A percentile compares a stretch with the other conserved stretches of the same genome.
Conservation (phyloP, 2,329 filamentous ascomycete species). For the Xylaria sp. region DNA sequence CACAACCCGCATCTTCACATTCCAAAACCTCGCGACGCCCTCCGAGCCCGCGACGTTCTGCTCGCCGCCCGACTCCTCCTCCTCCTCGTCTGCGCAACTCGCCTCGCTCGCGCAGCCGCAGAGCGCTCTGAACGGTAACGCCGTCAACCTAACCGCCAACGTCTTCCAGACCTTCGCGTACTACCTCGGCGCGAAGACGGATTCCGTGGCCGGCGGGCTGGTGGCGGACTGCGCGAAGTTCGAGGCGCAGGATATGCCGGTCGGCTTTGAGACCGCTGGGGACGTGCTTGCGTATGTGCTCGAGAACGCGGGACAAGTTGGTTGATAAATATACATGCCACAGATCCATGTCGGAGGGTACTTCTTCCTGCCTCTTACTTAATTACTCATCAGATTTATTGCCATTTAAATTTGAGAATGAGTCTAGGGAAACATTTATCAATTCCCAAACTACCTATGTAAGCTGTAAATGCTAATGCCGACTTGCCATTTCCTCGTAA, state of each 20-base stretch:
- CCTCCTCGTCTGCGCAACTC: no score
- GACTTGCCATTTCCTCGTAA: not conserved
- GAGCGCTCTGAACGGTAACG: constrained; percentile 27
- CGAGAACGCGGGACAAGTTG: constrained; percentile 38
- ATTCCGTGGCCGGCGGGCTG: constrained; percentile 34
- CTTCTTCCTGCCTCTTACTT: not conserved
- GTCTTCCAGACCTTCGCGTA: constrained; percentile 35
- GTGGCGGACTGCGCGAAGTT: constrained; percentile 34
- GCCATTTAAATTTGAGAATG: not conserved
- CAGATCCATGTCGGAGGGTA: not conserved
- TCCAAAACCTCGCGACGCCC: constrained; percentile 38
- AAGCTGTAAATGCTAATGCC: constrained; percentile 23
- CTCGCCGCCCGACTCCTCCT: constrained; percentile 40
- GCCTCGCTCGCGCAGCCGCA: constrained; percentile 11
- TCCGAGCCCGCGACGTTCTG: constrained; percentile 34
- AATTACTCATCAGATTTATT: not conserved
- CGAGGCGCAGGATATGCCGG: constrained; percentile 34
- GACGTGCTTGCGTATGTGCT: constrained; percentile 38
- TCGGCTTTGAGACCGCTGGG: constrained; percentile 21
- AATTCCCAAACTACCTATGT: constrained; percentile 7
- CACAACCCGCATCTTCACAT: constrained; percentile 37
- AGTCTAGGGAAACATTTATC: not conserved
- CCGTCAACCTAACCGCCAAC: constrained; percentile 36
- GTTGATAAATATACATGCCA: constrained; percentile 9
- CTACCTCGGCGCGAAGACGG: constrained; percentile 28